Base-by-base conservation (phyloP, 2,329 filamentous ascomycete species). In the Incumbomyces delicatus region DNA sequence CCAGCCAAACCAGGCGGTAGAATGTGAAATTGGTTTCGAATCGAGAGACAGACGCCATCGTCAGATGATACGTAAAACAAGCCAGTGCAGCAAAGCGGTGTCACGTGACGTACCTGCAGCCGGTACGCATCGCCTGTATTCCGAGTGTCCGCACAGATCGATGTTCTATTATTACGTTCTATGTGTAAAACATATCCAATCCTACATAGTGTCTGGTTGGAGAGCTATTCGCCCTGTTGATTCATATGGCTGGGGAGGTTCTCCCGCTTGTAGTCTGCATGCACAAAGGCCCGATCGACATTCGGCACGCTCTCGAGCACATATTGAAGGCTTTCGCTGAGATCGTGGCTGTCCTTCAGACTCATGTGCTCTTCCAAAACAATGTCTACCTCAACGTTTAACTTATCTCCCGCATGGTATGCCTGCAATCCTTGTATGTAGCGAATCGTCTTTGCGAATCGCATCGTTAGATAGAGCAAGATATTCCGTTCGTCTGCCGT, bases 391-490 rank as follows among this genome's bases (percentile, higher is more conserved):
- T 83, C 79, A 20, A 90, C 85, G 53, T 87, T 88, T 48, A 92
- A 73, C 69, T 88, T 89, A 63, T 92, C 87, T 20, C 87, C 87
- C 0, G 82, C 81, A 59, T 94, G 87, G 61, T 92, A 94, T 1
- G 87, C 87, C 55, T 88, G 82, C 47, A 92, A 68, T 29, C 87
- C 87, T 61, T 92, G 87, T 50, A 94, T 92, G 61, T 87, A 82
- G 59, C 79, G 80, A 60, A 95, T 94, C 11, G 85, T 84, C 55
- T 85, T 87, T 38, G 88, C 88, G 61, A 95, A 95, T 16, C 89
- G 83, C 85, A 95, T 94, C 1, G 88, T 92, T 56, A 94, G 76
- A 66, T 95, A 95, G 1, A 95, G 73, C 17, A 95, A 66, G 39
- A 94, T 78, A 60, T 92, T 94, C 27, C 88, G 77, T 68, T 92